Evolutionary conservation across 2,329 filamentous ascomycete genomes (phyloP).

Genomic region (Aspergillus sclerotialis): DNA sequence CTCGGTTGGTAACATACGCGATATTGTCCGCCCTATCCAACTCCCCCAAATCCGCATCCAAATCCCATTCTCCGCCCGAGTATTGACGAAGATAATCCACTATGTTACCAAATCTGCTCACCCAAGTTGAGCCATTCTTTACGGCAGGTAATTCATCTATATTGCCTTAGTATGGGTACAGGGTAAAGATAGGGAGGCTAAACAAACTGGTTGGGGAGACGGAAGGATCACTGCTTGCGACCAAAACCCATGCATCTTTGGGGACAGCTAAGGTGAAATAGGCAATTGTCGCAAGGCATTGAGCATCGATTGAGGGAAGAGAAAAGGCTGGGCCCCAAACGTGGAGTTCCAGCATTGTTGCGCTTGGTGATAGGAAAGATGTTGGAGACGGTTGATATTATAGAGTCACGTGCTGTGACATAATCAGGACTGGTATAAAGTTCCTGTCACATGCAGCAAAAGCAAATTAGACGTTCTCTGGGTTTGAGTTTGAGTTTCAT

Average conservation of each 20-base stretch:
- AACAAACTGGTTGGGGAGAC: slow-evolving; percentile 63
- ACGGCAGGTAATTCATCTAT: slow-evolving; percentile 53
- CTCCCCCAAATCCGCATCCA: slow-evolving; percentile 38
- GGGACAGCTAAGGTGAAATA: slow-evolving; percentile 63
- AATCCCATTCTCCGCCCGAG: slow-evolving; percentile 42
- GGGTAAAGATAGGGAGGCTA: slow-evolving; percentile 2
- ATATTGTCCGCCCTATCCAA: slow-evolving; percentile 42
- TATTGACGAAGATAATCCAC: slow-evolving; percentile 43
- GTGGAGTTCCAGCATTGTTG: slow-evolving; percentile 63
- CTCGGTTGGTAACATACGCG: slow-evolving; percentile 34
- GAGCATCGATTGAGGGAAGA: slow-evolving; percentile 81
- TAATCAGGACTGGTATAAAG: no score
- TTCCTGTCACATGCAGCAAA: no score
- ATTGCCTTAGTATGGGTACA: slow-evolving; percentile 8
- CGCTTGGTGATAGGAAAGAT: slow-evolving; percentile 7
- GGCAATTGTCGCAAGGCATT: slow-evolving; percentile 77
- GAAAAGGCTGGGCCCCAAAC: slow-evolving; percentile 86
- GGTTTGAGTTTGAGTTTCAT: no score
- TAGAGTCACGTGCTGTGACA: slow-evolving; percentile 21
- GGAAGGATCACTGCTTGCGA: slow-evolving; percentile 66
- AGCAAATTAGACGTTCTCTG: no score
- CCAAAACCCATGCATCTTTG: slow-evolving; percentile 57
- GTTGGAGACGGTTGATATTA: slow-evolving; percentile 6
- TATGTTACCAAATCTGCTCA: slow-evolving; percentile 49
- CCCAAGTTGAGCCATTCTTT: slow-evolving; percentile 47